Base-by-base conservation (phyloP, 176 grass and related monocot species). In the Poa annua region DNA sequence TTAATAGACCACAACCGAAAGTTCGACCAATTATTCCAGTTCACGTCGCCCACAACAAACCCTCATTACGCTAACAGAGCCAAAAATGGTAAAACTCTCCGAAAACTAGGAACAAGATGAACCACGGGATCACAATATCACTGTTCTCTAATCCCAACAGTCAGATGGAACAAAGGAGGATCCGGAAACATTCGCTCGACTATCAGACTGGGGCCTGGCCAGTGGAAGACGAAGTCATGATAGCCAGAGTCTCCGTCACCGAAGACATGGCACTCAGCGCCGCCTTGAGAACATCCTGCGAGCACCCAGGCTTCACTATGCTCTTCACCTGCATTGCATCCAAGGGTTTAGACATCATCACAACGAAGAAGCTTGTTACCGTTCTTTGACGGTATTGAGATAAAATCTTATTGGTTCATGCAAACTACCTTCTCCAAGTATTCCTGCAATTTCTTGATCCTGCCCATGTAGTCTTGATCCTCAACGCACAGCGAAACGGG, bases 391-490 rank as follows among this genome's bases (percentile, higher is more conserved):
- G 21, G 48, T 19, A 25, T 44, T 1, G 13, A 19, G 59, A 6
- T 57, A 69, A 66, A 32, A 54, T 45, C 25, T 34, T 34, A 22
- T 66, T 7, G 35, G 49, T 59, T 29, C 54, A 74, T 56, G 59
- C 64, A 86, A 80, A 54, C 6, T 71, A 99, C 96, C 96, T 92
- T 93, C n/a, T 96, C 87, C 32, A 99, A 56, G 86, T 99, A 99
- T 56, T 99, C 91, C 88, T 96, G 89, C 51, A 99, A 80, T 71
- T 93, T 88, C 83, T 99, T 99, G 72, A 99, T 99, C 85, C 96
- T 85, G 61, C 96, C 96, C 91, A 99, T 99, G 86, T 99, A 99
- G 62, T 99, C 96, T 87, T 95, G 89, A 88, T 99, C 96, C 90
- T 99, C 96, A 61, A 99, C 96, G 35, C 87, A 90, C 74, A 99